Evolutionary conservation across 257 asterid genomes (phyloP), one percentile per base, ranked within the genome.

Genomic region (Datura wrightii): DNA sequence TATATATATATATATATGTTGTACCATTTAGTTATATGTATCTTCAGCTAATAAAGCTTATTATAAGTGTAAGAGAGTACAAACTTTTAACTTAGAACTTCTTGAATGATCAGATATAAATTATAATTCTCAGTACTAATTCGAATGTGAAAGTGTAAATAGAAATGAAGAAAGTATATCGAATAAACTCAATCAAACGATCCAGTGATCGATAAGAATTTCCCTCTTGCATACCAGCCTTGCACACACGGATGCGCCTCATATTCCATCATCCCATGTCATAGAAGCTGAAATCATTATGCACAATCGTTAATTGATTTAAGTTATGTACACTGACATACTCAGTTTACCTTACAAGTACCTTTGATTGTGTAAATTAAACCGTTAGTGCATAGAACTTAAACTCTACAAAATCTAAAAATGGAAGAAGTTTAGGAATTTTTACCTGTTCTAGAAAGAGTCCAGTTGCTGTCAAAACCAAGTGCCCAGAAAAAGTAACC

Each of bases 401-500:
- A n/a, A 10, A 44, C 9, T 15, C 16, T 1, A 39, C 4, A 2
- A 2, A 0, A 24, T 56, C 14, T 36, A 3, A 0, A 83, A 8
- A n/a, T 4, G 0, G 52, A 53, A 39, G 54, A 0, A 37, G 0
- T 58, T 60, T 3, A 31, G 18, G 1, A 11, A 50, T 34, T n/a
- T 39, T 79, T 85, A 94, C 97, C 94, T 89, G 94, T 86, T 86
- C 78, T 87, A 58, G 97, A 91, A 78, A 93, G 89, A 18, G 86
- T 87, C 97, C 94, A 94, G 41, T 90, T 85, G 82, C 89, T 91
- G 86, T 90, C 92, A 79, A 65, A 87, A 82, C 94, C 95, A 67
- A 94, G 92, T 15, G 91, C 94, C 97, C 97, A 92, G 37, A 92
- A 92, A 85, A 94, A 92, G 88, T 94, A 94, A 5, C 97, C 97